Conservation (phyloP, 2,329 filamentous ascomycete species). For the Alternaria postmessia region DNA sequence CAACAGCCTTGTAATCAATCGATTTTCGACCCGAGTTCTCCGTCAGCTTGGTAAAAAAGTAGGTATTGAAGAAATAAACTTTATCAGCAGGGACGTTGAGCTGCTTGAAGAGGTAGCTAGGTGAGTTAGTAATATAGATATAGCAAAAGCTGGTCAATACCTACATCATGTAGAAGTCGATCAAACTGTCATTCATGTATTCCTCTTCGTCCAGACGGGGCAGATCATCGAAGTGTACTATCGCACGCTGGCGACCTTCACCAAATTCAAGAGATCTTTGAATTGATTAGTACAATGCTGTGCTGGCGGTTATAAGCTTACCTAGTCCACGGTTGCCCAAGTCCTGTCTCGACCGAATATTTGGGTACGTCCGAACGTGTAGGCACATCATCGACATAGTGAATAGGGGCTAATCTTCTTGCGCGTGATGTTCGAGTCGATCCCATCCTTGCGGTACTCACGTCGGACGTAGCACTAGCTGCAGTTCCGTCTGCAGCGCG, state of each 20-base stretch:
- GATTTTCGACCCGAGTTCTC: slow-evolving; percentile 60
- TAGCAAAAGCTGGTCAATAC: slow-evolving; percentile 1
- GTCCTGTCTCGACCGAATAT: slow-evolving; percentile 32
- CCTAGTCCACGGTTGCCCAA: slow-evolving; percentile 42
- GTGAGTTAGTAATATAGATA: neutral
- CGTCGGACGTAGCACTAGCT: neutral
- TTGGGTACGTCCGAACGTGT: slow-evolving; percentile 15
- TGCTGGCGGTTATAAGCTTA: slow-evolving; percentile 9
- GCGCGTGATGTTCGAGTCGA: slow-evolving; percentile 17
- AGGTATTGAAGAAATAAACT: slow-evolving; percentile 91
- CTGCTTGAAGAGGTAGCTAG: slow-evolving; percentile 49
- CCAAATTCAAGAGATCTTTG: slow-evolving; percentile 68
- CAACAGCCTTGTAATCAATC: slow-evolving; percentile 86
- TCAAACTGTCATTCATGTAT: slow-evolving; percentile 91
- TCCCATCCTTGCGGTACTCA: neutral
- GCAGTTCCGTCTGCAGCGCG: neutral
- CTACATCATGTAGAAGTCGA: slow-evolving; percentile 81
- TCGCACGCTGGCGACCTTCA: slow-evolving; percentile 66
- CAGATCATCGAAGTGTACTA: slow-evolving; percentile 76
- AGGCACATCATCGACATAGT: neutral
- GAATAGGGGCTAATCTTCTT: slow-evolving; percentile 14
- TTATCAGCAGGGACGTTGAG: slow-evolving; percentile 60
- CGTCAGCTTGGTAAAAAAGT: slow-evolving; percentile 82
- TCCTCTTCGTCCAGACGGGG: slow-evolving; percentile 80
- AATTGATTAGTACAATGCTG: slow-evolving; percentile 10